Evolutionary conservation across 768 basidiomycete species (phyloP).

Genomic region (Phlebiopsis gigantea): DNA sequence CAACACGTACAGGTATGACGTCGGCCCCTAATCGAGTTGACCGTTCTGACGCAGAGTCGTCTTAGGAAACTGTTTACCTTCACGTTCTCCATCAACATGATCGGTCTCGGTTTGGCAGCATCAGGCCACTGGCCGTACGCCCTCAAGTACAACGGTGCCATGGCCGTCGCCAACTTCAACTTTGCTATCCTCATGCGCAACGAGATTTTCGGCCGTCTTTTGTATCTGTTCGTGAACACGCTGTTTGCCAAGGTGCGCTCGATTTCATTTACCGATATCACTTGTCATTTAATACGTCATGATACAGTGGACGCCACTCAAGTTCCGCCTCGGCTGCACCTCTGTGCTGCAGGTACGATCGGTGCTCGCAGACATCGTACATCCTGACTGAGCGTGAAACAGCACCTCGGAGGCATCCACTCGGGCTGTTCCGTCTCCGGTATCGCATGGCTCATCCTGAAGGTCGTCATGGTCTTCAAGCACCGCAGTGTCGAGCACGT

Average conservation of each 20-base stretch:
- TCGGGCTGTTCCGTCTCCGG: constrained; percentile 71
- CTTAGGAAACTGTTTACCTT: constrained; percentile 70
- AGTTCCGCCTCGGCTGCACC: constrained; percentile 67
- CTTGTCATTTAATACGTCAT: neutral
- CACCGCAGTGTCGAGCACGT: constrained; percentile 44
- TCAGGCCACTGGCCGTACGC: constrained; percentile 67
- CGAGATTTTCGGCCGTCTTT: constrained; percentile 73
- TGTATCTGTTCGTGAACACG: constrained; percentile 69
- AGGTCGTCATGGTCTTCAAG: constrained; percentile 52
- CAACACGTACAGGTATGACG: constrained; percentile 62
- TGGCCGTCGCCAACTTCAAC: constrained; percentile 71
- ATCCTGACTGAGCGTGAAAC: constrained; percentile 20
- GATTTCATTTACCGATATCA: neutral
- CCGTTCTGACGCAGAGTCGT: neutral
- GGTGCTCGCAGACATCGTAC: neutral
- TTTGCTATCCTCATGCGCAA: constrained; percentile 74
- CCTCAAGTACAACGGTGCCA: constrained; percentile 56
- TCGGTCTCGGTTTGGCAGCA: constrained; percentile 55
- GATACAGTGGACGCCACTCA: constrained; percentile 63
- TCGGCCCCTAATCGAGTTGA: neutral
- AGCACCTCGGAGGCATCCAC: constrained; percentile 78
- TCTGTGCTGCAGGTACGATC: constrained; percentile 55
- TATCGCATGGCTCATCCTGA: constrained; percentile 63
- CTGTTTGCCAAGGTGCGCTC: constrained; percentile 63
- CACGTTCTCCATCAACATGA: constrained; percentile 52